Base-by-base conservation (phyloP, 2,329 filamentous ascomycete genomes). In the Scedosporium minutisporum region DNA sequence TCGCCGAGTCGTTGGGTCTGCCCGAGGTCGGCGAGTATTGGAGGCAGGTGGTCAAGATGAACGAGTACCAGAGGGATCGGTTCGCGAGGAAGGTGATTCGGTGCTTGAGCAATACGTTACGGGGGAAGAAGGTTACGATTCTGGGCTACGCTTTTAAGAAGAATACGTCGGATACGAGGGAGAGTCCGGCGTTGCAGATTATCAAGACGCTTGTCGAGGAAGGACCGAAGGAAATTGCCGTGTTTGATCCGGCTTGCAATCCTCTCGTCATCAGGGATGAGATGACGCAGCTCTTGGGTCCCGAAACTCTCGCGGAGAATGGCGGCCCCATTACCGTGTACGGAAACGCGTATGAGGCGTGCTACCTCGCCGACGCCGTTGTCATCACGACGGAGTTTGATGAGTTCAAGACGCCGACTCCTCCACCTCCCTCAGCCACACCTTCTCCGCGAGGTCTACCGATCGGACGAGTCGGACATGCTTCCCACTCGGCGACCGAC, bases 121-220 rank as follows among this genome's bases (percentile, higher is more conserved):
- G 80, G 2, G 82, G 83, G 64, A 91, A 91, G 77, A 91, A 89
- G 74, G 77, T 92, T 14, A 81, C 87, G 2, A 77, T 93, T 2
- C 80, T 93, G 5, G 90, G 90, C 3, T 92, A 87, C 67, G 87
- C 89, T 7, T 93, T 90, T 76, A 93, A 93, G 79, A 89, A 90
- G 74, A 83, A 91, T 72, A 93, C 89, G 0, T 84, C 83, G 23
- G 89, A 93, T 70, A 89, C 87, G 4, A 82, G 89, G 44, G 89
- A 91, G 71, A 86, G 84, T 53, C 84, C 87, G 0, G 86, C 87
- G 0, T 79, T 90, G 23, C 85, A 87, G 66, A 83, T 90, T 65
- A 84, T 91, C 72, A 82, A 82, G 66, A 80, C 80, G 12, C 76
- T 92, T 21, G 76, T 88, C 9, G 82, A 86, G 65, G 88, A 91